phyloP scores from a whole-genome alignment of 2,329 filamentous ascomycete genomes.

The Parascedosporium putredinis region DNA sequence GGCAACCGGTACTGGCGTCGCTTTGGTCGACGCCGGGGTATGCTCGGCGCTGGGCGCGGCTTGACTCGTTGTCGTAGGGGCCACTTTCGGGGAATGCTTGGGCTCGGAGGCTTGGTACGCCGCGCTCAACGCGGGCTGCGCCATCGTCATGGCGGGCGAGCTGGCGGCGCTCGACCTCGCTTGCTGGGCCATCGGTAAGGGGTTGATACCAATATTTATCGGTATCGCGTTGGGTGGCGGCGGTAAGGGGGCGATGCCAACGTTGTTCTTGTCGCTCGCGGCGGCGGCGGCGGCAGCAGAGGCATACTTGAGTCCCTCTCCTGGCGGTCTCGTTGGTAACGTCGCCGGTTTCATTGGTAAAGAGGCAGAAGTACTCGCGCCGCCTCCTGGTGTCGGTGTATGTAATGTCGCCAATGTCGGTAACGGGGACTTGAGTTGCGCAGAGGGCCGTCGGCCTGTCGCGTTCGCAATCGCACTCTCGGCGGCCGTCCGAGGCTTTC shows the following conservation, averaged over 20 bases:
- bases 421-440: constrained; percentile 85
- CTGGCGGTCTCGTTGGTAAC: constrained; percentile 70
- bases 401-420: constrained; percentile 89
- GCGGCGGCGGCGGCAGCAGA: constrained; percentile 91
- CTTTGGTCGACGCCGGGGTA: constrained; percentile 15
- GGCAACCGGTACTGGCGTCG: constrained; percentile 18
- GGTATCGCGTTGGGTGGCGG: constrained; percentile 61
- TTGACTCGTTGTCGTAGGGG: neutral
- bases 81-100: neutral
- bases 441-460: constrained; percentile 62
- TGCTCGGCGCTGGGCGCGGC: constrained; percentile 16
- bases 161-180: constrained; percentile 45
- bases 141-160: constrained; percentile 38
- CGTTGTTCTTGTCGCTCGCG: constrained; percentile 73
- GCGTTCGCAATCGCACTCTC: constrained; percentile 42
- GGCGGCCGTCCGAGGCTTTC: constrained; percentile 28
- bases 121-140: constrained; percentile 31
- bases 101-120: constrained; percentile 17
- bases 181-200: constrained; percentile 38
- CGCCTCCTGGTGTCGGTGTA: constrained; percentile 52
- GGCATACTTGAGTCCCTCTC: constrained; percentile 90
- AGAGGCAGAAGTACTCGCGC: constrained; percentile 31
- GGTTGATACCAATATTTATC: constrained; percentile 28
- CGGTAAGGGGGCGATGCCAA: constrained; percentile 87
- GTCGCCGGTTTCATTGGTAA: constrained; percentile 86